Evolutionary conservation across 2,329 filamentous ascomycete genomes (phyloP), one percentile per base, ranked within the genome.

Genomic region (Pestalotiopsis sp.): DNA sequence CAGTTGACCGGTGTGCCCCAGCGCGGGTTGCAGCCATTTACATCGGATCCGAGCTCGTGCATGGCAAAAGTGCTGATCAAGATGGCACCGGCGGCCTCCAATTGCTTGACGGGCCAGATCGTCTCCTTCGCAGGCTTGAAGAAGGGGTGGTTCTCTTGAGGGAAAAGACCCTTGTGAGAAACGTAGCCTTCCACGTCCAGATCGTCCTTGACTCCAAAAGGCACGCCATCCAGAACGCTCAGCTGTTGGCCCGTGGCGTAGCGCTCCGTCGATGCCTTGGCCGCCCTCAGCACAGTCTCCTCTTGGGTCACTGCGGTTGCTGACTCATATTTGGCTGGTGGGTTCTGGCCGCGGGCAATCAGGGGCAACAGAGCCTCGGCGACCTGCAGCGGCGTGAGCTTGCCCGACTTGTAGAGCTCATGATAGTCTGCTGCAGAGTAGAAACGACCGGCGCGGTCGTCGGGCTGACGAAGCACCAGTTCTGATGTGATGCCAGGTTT

Each of bases 121-220:
- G 92, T 93, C 70, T 84, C 80, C 76, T 75, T 83, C 71, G 76
- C 83, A 70, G 86, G 81, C 67, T 73, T 85, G 86, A 85, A 88
- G 72, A 79, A 84, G 2, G 81, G 78, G 52, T 83, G 75, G 2
- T 83, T 86, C 68, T 87, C 86, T 71, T 91, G 85, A 60, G 90
- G 83, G 70, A 82, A 86, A 74, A 91, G 90, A 25, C 92, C 93
- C 62, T 87, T 81, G 66, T 89, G 91, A 71, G 86, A 88, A 65
- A 88, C 86, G 77, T 94, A 95, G 14, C 92, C 93, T 71, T 89
- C 85, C 39, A 94, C 83, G 71, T 91, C 86, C 17, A 91, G 86
- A 75, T 97, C 93, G 76, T 97, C 94, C 81, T 97, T 97, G 74
- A 96, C 88, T 0, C 91, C 92, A 63, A 97, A 87, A 0, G 94